These are phyloP conservation scores for Eremothecium gossypii DNA, from an alignment of 1,139 yeast genomes.

Conservation along the genomic window DNA sequence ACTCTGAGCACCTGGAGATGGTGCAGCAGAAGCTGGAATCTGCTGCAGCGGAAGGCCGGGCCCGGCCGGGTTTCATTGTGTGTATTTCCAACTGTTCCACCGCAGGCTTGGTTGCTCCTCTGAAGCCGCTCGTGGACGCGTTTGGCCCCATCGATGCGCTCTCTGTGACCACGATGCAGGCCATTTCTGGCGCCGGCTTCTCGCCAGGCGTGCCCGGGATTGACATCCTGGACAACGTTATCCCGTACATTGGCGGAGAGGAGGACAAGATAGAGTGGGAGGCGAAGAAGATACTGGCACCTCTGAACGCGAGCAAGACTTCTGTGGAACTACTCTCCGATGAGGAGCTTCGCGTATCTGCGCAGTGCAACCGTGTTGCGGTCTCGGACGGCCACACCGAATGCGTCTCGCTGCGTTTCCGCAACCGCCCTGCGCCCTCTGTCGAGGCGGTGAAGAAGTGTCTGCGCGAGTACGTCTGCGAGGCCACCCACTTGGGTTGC, in stretches of 20 bases:
- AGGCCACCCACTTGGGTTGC: conserved; percentile 69
- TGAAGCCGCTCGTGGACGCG: conserved; percentile 78
- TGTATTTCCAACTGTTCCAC: conserved; percentile 98
- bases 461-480: conserved; percentile 70
- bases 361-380: conserved; percentile 94
- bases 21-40: conserved; percentile 51
- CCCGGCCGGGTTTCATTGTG: conserved; percentile 71
- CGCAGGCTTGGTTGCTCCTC: conserved; percentile 94
- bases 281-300: conserved; percentile 86
- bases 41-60: conserved; percentile 44
- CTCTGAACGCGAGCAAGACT: conserved; percentile 41
- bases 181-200: conserved; percentile 97
- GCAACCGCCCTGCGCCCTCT: conserved; percentile 74
- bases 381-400: conserved; percentile 98
- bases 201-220: conserved; percentile 97
- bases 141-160: conserved; percentile 86
- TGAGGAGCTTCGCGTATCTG: conserved; percentile 76
- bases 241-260: conserved; percentile 92
- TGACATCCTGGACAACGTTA: conserved; percentile 87
- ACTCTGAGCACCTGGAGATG: conserved; percentile 83
- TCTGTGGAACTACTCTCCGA: conserved; percentile 55
- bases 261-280: conserved; percentile 99
- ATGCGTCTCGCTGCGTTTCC: conserved; percentile 80
- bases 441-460: conserved; percentile 68
- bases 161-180: conserved; percentile 90